These are phyloP conservation scores for Moricandia moricandioides DNA, from an alignment of 345 rosid species.

Conservation along the genomic window DNA sequence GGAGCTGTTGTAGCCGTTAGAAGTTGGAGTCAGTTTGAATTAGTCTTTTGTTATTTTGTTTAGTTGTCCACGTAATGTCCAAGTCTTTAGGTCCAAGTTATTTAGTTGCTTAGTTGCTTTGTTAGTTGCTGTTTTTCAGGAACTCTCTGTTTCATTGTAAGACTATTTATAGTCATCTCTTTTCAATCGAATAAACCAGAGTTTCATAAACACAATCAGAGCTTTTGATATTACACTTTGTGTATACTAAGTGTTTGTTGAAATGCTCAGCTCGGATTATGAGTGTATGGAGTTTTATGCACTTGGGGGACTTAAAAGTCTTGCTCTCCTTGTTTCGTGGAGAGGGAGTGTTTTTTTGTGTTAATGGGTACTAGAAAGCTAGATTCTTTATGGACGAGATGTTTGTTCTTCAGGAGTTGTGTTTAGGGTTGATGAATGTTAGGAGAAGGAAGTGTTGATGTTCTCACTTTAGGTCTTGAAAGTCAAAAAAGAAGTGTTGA, in stretches of 20 bases:
- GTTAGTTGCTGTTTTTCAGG: too few species aligned
- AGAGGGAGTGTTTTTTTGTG: background rate
- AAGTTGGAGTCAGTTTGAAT: too few species aligned
- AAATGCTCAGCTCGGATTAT: slow-evolving; percentile 20
- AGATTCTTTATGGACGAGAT: background rate
- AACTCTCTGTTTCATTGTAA: too few species aligned
- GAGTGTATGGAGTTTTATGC: background rate
- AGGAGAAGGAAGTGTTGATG: background rate
- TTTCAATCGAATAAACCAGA: too few species aligned
- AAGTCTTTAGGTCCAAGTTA: too few species aligned
- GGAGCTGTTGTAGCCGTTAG: too few species aligned
- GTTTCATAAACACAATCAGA: too few species aligned
- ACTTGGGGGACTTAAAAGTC: background rate
- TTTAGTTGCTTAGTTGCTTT: too few species aligned
- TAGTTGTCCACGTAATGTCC: too few species aligned
- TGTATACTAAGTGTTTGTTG: slow-evolving; percentile 18
- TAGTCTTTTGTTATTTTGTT: too few species aligned
- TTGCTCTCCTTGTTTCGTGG: slow-evolving; percentile 2
- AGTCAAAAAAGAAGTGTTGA: background rate
- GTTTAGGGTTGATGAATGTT: background rate
- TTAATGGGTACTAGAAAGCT: slow-evolving; percentile 1
- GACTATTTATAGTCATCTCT: too few species aligned
- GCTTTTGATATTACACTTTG: too few species aligned
- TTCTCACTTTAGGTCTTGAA: background rate
- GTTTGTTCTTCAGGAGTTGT: background rate